Conservation (phyloP, 257 asterid species). For the Echium plantagineum region DNA sequence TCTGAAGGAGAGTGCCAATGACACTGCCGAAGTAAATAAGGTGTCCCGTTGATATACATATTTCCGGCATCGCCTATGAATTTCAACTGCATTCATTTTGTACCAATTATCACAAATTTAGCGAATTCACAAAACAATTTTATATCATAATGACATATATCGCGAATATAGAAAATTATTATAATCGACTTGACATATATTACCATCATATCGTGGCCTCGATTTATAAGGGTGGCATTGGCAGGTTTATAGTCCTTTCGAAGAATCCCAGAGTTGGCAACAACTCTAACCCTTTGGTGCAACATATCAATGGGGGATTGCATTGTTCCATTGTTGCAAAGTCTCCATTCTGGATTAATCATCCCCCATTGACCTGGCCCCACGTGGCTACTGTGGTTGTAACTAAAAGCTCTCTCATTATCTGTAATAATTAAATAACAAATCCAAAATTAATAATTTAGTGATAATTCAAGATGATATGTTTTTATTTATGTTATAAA, state of each 20-base stretch:
- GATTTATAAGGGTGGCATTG: slow-evolving; percentile 50
- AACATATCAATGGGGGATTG: slow-evolving; percentile 71
- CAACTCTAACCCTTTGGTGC: slow-evolving; percentile 40
- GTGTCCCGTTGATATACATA: slow-evolving; percentile 41
- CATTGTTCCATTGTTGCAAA: slow-evolving; percentile 41
- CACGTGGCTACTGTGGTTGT: slow-evolving; percentile 24
- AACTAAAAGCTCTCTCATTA: slow-evolving; percentile 63
- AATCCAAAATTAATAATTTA: too few relatives aligned
- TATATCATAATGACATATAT: too few relatives aligned
- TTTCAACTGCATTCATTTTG: slow-evolving; percentile 31
- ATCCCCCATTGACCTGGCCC: slow-evolving; percentile 72
- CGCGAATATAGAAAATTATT: not conserved
- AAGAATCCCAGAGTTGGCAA: slow-evolving; percentile 39
- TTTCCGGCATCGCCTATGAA: slow-evolving; percentile 49
- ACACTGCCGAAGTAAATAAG: slow-evolving; percentile 36
- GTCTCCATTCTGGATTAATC: slow-evolving; percentile 51
- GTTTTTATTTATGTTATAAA: too few relatives aligned
- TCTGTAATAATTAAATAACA: slow-evolving; percentile 22
- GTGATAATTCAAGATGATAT: too few relatives aligned
- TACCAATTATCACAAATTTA: not conserved
- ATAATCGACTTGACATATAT: not conserved
- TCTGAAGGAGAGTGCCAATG: slow-evolving; percentile 94
- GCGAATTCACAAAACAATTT: too few relatives aligned
- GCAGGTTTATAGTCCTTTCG: slow-evolving; percentile 31
- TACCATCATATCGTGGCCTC: slow-evolving; percentile 92